A percentile compares a stretch with the other conserved stretches of the same genome.
Evolutionary conservation across 139 green algal species (phyloP).

Genomic region (Chlamydomonas sphaeroides): DNA sequence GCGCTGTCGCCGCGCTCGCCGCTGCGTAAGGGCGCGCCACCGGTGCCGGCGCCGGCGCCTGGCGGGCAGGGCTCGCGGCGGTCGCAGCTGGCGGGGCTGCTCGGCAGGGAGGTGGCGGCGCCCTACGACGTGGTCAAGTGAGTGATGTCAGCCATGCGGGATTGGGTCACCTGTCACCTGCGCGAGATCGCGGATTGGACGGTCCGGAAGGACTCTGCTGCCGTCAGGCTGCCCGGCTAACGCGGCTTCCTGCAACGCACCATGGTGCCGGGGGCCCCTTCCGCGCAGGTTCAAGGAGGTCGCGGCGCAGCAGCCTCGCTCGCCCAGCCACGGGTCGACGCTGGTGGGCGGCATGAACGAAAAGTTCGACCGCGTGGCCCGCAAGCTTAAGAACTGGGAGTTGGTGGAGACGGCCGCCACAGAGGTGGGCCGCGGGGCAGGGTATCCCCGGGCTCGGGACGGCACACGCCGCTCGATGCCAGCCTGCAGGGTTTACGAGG

Average conservation of each 20-base stretch:
- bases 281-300: conserved; percentile 29
- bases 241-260: too few species aligned
- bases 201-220: too few species aligned
- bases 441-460: too few species aligned
- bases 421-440: not conserved
- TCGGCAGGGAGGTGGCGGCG: conserved; percentile 14
- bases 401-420: conserved; percentile 8
- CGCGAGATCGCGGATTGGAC: too few species aligned
- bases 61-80: not conserved
- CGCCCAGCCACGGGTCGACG: not conserved
- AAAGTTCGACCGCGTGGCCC: conserved; percentile 24
- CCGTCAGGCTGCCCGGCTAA: too few species aligned
- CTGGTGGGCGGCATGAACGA: conserved; percentile 8
- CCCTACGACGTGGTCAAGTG: conserved; percentile 23
- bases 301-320: not conserved
- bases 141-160: too few species aligned
- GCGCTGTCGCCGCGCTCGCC: conserved; percentile 15
- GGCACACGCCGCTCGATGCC: too few species aligned
- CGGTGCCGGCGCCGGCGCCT: not conserved
- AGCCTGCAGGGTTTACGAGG: too few species aligned
- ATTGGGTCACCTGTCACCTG: too few species aligned
- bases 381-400: conserved; percentile 35
- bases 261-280: too few species aligned
- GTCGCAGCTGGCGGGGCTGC: conserved; percentile 18
- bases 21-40: not conserved